These are phyloP conservation scores for Colletotrichum zoysiae DNA, from an alignment of 2,329 filamentous ascomycete species.

Conservation along the genomic window DNA sequence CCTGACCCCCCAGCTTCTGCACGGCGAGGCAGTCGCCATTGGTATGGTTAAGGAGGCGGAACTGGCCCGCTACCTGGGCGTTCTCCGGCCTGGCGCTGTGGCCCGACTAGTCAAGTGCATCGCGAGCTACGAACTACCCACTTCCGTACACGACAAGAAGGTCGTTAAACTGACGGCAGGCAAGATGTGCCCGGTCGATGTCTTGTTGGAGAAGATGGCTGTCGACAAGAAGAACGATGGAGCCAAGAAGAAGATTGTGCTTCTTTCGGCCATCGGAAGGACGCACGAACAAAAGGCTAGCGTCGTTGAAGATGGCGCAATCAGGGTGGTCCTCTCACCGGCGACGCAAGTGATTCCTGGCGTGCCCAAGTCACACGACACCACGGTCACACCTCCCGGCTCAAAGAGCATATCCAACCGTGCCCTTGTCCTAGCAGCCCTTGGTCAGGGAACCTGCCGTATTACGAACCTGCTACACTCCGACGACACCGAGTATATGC, in stretches of 20 bases:
- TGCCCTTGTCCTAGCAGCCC: constrained; percentile 91
- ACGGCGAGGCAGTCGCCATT: constrained; percentile 95
- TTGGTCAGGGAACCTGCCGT: constrained; percentile 86
- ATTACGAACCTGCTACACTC: constrained; percentile 95
- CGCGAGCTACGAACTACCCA: constrained; percentile 91
- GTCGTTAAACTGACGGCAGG: constrained; percentile 86
- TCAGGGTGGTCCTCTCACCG: constrained; percentile 85
- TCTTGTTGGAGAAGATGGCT: constrained; percentile 91
- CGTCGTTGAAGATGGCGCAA: constrained; percentile 86
- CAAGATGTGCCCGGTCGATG: constrained; percentile 88
- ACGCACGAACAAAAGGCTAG: constrained; percentile 90
- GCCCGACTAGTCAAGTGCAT: constrained; percentile 93
- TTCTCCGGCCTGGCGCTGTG: constrained; percentile 87
- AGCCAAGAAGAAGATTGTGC: constrained; percentile 93
- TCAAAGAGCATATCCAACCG: constrained; percentile 99
- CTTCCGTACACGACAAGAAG: constrained; percentile 84
- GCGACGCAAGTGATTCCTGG: constrained; percentile 81
- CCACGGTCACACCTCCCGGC: constrained; percentile 88
- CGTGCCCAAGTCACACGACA: constrained; percentile 72
- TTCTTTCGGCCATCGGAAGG: constrained; percentile 89
- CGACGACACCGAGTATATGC: constrained; percentile 97
- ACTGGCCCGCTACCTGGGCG: constrained; percentile 87
- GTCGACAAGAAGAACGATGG: constrained; percentile 99
- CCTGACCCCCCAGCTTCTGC: constrained; percentile 92
- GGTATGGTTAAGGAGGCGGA: constrained; percentile 99